Evolutionary conservation across 73 alveolate genomes (phyloP), one percentile per base, ranked within the genome.

Genomic region (Paramecium biaurelia): DNA sequence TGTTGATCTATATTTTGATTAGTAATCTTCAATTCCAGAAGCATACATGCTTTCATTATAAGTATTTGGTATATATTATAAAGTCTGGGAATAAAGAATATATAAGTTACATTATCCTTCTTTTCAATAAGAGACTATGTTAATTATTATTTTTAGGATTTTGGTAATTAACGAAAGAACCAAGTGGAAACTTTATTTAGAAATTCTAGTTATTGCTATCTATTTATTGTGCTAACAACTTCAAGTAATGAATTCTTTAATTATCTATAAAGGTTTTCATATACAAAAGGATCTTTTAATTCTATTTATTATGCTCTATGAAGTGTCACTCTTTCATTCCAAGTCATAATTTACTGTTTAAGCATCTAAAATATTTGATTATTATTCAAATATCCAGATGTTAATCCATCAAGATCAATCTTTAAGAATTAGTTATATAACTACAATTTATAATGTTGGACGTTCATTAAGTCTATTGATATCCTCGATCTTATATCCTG

Each of bases 401-500:
- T 43, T 23, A 79, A 23, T 41, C 90, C 74, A 12, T 79, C 90
- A 2, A 24, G 10, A 79, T 79, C 90, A 43, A 79, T 43, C 76
- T 72, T 35, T 20, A 14, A 34, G 38, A n/a, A 15, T 72, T 28
- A 18, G 15, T 37, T 15, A 53, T 53, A 35, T 35, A 72, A 72
- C 58, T 72, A 72, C 59, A 34, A 79, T 21, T 47, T 43, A 34
- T 41, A 79, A 24, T 5, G 1, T 20, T 11, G 70, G 23, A 20
- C 32, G 12, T 24, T 79, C 42, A 10, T 79, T 47, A 18, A 79
- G 37, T 79, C 53, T 38, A 5, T 20, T 23, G 15, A 79, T 45
- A 18, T 79, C 90, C 11, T 38, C 42, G 3, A 42, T 18, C 30
- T 79, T 26, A 15, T 20, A 79, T 41, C 45, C 74, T 2, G 45